These are phyloP conservation scores for Agrocybe pediades DNA, from an alignment of 768 basidiomycete species.

Conservation along the genomic window DNA sequence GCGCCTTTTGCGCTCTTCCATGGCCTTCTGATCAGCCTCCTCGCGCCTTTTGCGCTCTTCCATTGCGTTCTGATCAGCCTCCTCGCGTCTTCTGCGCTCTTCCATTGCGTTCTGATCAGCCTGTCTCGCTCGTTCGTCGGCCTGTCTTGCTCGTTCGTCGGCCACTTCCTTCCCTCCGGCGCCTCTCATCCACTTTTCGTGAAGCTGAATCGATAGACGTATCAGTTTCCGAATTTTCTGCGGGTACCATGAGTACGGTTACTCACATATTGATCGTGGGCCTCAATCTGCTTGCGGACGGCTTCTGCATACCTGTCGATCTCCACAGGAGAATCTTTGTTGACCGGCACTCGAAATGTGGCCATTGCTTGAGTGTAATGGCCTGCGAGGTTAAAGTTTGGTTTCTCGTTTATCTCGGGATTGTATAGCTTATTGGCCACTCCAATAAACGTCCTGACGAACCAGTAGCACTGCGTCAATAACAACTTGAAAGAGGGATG, in stretches of 20 bases:
- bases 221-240: neutral
- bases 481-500: neutral
- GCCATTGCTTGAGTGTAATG: neutral
- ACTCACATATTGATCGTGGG: neutral
- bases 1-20: too few relatives aligned
- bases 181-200: neutral
- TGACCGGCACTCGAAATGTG: neutral
- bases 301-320: neutral
- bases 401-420: neutral
- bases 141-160: neutral
- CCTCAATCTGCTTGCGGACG: neutral
- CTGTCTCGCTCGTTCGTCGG: neutral
- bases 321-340: neutral
- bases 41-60: neutral
- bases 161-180: neutral
- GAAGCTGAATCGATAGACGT: neutral
- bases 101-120: neutral
- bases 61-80: conserved; percentile 1
- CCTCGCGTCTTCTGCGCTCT: too few relatives aligned
- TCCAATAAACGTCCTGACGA: neutral
- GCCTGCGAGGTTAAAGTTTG: too few relatives aligned
- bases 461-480: neutral
- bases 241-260: neutral
- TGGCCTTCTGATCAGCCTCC: neutral
- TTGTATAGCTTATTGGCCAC: neutral